phyloP scores from a whole-genome alignment of 139 green algal genomes.

The Chlamydomonas schloesseri region DNA sequence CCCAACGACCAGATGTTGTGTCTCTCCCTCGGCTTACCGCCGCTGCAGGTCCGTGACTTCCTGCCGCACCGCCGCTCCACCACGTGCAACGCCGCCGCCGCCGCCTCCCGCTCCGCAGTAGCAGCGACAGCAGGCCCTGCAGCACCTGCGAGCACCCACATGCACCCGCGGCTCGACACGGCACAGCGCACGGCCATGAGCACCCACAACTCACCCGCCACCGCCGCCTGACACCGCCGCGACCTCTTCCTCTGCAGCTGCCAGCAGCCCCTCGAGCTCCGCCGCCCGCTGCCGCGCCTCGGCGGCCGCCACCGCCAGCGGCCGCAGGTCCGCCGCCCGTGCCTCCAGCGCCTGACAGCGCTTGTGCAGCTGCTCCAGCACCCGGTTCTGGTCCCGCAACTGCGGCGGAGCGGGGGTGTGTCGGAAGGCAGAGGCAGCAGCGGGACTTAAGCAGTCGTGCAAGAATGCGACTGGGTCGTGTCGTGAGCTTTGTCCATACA shows the following conservation, averaged over 20 bases:
- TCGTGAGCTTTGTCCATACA: too few species aligned
- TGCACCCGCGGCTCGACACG: too few species aligned
- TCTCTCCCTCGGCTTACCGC: not conserved
- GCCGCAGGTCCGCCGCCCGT: conserved; percentile 11
- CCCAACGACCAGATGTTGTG: too few species aligned
- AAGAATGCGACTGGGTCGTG: too few species aligned
- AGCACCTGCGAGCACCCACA: not conserved
- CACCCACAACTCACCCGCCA: not conserved
- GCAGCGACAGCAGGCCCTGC: conserved; percentile 3
- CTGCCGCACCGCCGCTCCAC: not conserved
- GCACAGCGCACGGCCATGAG: too few species aligned
- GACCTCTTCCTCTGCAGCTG: not conserved
- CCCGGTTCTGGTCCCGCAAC: conserved; percentile 6
- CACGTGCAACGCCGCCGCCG: too few species aligned
- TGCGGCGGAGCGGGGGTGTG: not conserved
- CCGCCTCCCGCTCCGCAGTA: not conserved
- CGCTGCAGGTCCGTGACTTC: not conserved
- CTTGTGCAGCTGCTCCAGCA: conserved; percentile 39
- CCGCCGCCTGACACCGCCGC: not conserved
- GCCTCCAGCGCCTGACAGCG: conserved; percentile 17
- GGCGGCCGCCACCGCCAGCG: not conserved
- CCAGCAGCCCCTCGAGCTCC: conserved; percentile 6
- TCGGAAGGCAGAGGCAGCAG: not conserved
- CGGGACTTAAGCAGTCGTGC: not conserved
- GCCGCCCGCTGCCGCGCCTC: not conserved